phyloP scores from a whole-genome alignment of 192 early-diverging fungal genomes.

The Glomus cerebriforme region DNA sequence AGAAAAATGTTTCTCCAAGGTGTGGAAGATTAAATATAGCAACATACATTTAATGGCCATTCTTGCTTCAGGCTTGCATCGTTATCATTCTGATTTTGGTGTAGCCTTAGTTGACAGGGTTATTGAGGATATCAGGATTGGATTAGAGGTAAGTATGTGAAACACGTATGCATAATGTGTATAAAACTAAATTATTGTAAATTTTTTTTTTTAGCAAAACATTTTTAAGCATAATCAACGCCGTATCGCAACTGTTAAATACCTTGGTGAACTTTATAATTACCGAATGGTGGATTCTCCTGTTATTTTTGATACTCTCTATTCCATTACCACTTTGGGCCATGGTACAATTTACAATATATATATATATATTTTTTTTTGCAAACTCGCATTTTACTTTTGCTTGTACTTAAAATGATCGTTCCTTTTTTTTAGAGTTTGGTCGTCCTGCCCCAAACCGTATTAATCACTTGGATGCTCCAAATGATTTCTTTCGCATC shows the following conservation, averaged over 20 bases:
- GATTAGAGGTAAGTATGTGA: constrained; percentile 64
- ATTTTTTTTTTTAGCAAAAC: constrained; percentile 56
- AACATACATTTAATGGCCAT: constrained; percentile 85
- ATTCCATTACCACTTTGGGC: constrained; percentile 80
- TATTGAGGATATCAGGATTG: constrained; percentile 86
- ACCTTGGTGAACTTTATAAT: constrained; percentile 90
- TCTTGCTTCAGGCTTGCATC: constrained; percentile 72
- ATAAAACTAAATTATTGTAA: neutral
- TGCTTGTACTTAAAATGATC: neutral
- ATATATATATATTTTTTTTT: neutral
- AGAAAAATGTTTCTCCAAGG: constrained; percentile 79
- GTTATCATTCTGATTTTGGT: constrained; percentile 86
- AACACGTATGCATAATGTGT: neutral
- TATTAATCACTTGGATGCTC: constrained; percentile 70
- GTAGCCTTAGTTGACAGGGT: constrained; percentile 83
- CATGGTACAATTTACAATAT: constrained; percentile 66
- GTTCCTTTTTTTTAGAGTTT: constrained; percentile 40
- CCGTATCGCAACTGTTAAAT: constrained; percentile 78
- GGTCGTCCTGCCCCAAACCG: constrained; percentile 57
- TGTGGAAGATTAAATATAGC: constrained; percentile 92
- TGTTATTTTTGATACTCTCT: constrained; percentile 83
- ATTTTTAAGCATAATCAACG: constrained; percentile 92
- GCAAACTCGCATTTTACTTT: neutral
- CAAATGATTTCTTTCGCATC: constrained; percentile 90
- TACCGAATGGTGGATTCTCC: constrained; percentile 82